These are phyloP conservation scores for Sindora glabra DNA, from an alignment of 306 rosid genomes.

Conservation along the genomic window DNA sequence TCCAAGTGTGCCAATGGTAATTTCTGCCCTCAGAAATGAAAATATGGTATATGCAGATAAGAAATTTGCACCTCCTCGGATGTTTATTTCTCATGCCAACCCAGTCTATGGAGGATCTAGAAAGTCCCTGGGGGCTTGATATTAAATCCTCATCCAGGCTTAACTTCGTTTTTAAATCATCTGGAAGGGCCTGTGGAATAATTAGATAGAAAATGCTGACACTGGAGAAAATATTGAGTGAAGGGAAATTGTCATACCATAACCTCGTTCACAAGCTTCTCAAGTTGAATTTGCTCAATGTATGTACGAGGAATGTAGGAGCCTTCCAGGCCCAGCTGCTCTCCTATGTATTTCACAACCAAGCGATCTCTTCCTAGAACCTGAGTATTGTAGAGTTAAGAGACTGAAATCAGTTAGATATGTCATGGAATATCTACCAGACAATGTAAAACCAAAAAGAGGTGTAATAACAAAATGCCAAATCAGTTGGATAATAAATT, in stretches of 20 bases:
- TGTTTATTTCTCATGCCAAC: conserved; percentile 69
- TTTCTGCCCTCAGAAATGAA: not conserved
- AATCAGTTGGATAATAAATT: not conserved
- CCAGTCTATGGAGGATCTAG: too few species aligned
- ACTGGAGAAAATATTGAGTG: too few species aligned
- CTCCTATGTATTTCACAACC: conserved; percentile 50
- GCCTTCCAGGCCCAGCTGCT: conserved; percentile 86
- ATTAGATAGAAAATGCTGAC: too few species aligned
- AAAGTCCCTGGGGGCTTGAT: conserved; percentile 92
- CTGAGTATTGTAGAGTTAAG: conserved; percentile 26
- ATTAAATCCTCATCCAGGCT: conserved; percentile 91
- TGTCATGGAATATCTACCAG: not conserved
- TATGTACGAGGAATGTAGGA: conserved; percentile 96
- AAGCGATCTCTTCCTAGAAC: conserved; percentile 93
- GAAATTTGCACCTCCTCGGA: conserved; percentile 54
- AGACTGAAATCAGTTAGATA: conserved; percentile 1
- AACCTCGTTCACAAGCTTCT: conserved; percentile 93
- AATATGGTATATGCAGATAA: not conserved
- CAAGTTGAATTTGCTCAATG: conserved; percentile 96
- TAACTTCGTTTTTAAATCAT: conserved; percentile 85
- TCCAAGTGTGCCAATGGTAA: not conserved
- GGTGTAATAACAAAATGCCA: conserved; percentile 2
- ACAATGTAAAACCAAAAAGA: too few species aligned
- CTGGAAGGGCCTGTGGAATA: conserved; percentile 86
- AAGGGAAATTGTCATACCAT: conserved; percentile 57